A percentile compares a stretch with the other conserved stretches of the same genome.
Evolutionary conservation across 148 eudicot genomes (phyloP).

Genomic region (Amaranthus hypochondriacus): DNA sequence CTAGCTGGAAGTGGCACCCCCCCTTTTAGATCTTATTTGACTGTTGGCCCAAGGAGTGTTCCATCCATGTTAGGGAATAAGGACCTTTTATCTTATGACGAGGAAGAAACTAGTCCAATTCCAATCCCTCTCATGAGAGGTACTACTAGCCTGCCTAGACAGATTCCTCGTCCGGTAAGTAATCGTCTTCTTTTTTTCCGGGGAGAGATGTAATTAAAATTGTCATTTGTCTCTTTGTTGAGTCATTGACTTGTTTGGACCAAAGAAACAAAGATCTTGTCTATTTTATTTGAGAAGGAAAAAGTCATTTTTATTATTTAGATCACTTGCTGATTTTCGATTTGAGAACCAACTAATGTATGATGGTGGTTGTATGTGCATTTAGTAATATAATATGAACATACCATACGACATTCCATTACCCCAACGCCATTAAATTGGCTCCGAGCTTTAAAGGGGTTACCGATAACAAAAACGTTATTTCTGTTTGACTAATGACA

Average conservation of each 20-base stretch:
- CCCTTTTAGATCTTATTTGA: constrained; percentile 66
- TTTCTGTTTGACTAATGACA: too few species aligned
- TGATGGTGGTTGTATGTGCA: not conserved
- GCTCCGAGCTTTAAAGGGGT: too few species aligned
- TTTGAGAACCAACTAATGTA: not conserved
- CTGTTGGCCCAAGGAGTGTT: constrained; percentile 60
- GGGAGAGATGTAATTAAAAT: too few species aligned
- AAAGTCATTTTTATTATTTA: not conserved
- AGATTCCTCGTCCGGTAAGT: constrained; percentile 76
- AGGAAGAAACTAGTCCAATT: constrained; percentile 35
- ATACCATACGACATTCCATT: too few species aligned
- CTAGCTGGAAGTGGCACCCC: constrained; percentile 82
- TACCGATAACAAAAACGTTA: too few species aligned
- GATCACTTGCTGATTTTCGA: not conserved
- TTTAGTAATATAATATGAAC: too few species aligned
- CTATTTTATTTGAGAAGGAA: not conserved
- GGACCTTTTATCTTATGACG: constrained; percentile 56
- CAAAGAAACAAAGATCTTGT: not conserved
- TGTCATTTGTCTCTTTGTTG: not conserved
- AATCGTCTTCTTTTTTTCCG: not conserved
- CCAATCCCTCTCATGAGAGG: constrained; percentile 22
- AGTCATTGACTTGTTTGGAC: not conserved
- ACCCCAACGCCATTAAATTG: too few species aligned
- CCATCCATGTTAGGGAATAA: constrained; percentile 47
- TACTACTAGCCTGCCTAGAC: constrained; percentile 40